Conservation (phyloP, 2,329 filamentous ascomycete species). For the Rhynchosporium agropyri region DNA sequence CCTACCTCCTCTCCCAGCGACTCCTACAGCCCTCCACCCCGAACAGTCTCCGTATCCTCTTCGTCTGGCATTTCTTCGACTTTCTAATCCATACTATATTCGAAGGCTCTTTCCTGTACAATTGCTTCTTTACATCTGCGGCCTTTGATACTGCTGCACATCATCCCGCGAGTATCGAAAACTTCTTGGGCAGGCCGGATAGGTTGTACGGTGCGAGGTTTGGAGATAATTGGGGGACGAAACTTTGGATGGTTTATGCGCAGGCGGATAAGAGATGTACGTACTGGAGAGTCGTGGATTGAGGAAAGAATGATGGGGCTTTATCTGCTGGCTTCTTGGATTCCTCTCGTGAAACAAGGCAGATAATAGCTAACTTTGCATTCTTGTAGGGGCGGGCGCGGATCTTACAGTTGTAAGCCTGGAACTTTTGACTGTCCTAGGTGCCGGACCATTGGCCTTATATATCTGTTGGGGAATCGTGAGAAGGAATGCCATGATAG, state of each 20-base stretch:
- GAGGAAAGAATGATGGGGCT: no score
- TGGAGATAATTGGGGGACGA: slow-evolving; percentile 56
- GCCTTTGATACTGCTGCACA: slow-evolving; percentile 49
- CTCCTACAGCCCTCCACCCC: slow-evolving; percentile 44
- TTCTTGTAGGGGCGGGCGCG: slow-evolving; percentile 51
- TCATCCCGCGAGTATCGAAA: slow-evolving; percentile 39
- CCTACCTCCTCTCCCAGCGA: slow-evolving; percentile 52
- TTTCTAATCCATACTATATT: slow-evolving; percentile 89
- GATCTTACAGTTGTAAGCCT: slow-evolving; percentile 65
- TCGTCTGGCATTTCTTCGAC: slow-evolving; percentile 91
- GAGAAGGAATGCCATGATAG: slow-evolving; percentile 55
- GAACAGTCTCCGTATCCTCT: slow-evolving; percentile 68
- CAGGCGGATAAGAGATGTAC: slow-evolving; percentile 61
- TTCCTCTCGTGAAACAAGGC: no score
- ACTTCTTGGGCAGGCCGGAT: slow-evolving; percentile 54
- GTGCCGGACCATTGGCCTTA: slow-evolving; percentile 61
- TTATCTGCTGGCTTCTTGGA: no score
- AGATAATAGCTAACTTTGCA: no score
- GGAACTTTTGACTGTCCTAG: slow-evolving; percentile 66
- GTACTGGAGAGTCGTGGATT: no score
- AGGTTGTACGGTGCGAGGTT: slow-evolving; percentile 58
- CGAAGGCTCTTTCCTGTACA: slow-evolving; percentile 89
- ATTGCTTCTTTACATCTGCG: slow-evolving; percentile 77
- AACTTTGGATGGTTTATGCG: slow-evolving; percentile 71
- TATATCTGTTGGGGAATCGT: slow-evolving; percentile 64